Conservation (phyloP, 2,329 filamentous ascomycete genomes). For the Fusarium compactum region DNA sequence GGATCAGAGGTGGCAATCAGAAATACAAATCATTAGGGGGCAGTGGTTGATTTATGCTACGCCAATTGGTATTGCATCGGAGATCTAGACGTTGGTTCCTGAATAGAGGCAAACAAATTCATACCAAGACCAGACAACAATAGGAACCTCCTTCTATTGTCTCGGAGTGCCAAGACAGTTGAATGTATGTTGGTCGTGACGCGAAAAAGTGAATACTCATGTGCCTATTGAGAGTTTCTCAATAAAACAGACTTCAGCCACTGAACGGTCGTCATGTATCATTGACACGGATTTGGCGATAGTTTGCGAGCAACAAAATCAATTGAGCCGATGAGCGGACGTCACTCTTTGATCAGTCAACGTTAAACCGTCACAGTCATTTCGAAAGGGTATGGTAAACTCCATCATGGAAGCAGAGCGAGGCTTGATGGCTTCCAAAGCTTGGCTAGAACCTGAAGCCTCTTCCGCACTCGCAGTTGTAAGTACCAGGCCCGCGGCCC, state of each 20-base stretch:
- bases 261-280: conserved; percentile 1
- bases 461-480: background rate
- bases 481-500: background rate
- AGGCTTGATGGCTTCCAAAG: conserved; percentile 11
- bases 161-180: conserved; percentile 2
- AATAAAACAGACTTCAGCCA: conserved; percentile 34
- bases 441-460: conserved; percentile 22
- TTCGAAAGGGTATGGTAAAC: background rate
- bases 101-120: background rate
- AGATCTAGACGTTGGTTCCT: background rate
- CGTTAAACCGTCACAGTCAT: background rate
- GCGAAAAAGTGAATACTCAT: background rate
- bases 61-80: background rate
- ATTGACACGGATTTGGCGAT: background rate
- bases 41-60: conserved; percentile 6
- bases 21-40: background rate
- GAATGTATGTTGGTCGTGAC: background rate
- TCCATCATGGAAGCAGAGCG: conserved; percentile 6
- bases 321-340: conserved; percentile 1
- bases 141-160: conserved; percentile 7
- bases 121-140: conserved; percentile 6
- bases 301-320: background rate
- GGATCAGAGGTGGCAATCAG: background rate
- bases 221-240: conserved; percentile 9
- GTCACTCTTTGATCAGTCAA: background rate